phyloP scores from a whole-genome alignment of 169 alveolate species.

The Eimeria praecox region DNA sequence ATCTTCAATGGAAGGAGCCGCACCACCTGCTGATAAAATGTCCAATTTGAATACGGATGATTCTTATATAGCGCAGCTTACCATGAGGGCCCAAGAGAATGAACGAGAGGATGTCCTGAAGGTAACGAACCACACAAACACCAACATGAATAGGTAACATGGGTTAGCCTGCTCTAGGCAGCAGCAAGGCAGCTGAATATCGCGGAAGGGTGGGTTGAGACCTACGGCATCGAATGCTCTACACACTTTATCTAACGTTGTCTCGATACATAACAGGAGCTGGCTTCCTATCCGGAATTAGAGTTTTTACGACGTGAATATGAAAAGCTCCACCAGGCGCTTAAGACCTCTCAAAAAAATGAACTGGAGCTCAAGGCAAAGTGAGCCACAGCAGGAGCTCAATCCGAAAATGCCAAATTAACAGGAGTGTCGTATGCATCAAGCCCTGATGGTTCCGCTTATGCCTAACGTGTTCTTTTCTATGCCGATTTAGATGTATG shows the following conservation, averaged over 20 bases:
- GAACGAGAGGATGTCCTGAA: conserved; percentile 71
- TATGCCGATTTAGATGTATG: conserved; percentile 51
- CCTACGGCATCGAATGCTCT: background rate
- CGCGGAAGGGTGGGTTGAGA: background rate
- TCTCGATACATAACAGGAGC: conserved; percentile 86
- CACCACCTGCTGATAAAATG: background rate
- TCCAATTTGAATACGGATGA: conserved; percentile 13
- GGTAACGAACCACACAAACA: background rate
- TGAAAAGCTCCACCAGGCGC: conserved; percentile 91
- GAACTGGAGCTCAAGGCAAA: conserved; percentile 89
- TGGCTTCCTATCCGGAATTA: conserved; percentile 89
- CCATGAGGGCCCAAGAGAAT: conserved; percentile 54
- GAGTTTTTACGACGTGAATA: conserved; percentile 92
- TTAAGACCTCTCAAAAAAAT: conserved; percentile 89
- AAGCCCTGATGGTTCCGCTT: background rate
- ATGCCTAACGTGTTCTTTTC: background rate
- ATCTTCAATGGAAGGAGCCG: background rate
- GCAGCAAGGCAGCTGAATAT: background rate
- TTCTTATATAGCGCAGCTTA: conserved; percentile 61
- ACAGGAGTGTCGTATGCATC: background rate
- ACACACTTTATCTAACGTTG: background rate
- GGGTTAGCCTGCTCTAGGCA: background rate
- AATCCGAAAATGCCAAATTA: background rate
- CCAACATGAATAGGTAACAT: background rate
- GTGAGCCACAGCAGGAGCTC: conserved; percentile 18